Percentiles rank a stretch among this genome's conserved stretches.
Evolutionary conservation across 208 protist species (phyloP).

Genomic region (Trypanosoma lewisi): DNA sequence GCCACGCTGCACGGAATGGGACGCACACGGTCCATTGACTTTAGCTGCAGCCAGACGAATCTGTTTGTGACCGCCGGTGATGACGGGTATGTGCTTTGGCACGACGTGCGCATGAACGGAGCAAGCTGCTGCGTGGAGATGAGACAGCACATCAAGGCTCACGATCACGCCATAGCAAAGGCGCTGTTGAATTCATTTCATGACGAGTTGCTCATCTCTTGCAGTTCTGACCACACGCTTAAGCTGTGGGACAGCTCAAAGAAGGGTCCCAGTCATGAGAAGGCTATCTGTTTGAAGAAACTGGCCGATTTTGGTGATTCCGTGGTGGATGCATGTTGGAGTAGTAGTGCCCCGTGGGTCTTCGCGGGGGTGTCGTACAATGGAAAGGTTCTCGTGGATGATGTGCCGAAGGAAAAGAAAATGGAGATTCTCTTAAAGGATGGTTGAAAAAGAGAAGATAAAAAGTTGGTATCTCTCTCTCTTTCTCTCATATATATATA

Average conservation of each 20-base stretch:
- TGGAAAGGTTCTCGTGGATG: conserved; percentile 79
- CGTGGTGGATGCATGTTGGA: conserved; percentile 79
- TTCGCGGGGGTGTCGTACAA: conserved; percentile 87
- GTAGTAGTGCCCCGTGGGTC: conserved; percentile 72
- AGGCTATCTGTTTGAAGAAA: conserved; percentile 39
- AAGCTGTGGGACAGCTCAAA: conserved; percentile 77
- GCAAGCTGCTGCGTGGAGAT: conserved; percentile 6
- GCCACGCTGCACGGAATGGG: conserved; percentile 56
- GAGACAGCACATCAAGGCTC: conserved; percentile 36
- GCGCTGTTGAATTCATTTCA: conserved; percentile 86
- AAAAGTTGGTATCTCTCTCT: not conserved
- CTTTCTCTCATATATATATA: conserved; percentile 2
- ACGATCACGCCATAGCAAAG: conserved; percentile 63
- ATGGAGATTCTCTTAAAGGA: conserved; percentile 79
- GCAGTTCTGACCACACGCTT: conserved; percentile 67
- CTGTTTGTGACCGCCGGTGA: conserved; percentile 58
- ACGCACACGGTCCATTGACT: conserved; percentile 52
- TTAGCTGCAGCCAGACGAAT: conserved; percentile 56
- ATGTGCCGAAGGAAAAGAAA: conserved; percentile 79
- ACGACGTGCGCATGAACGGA: conserved; percentile 61
- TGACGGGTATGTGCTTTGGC: conserved; percentile 69
- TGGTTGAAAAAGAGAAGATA: conserved; percentile 32
- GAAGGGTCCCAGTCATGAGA: conserved; percentile 10
- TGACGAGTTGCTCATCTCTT: conserved; percentile 73
- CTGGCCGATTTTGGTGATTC: conserved; percentile 75